These are phyloP conservation scores for Takashimella tepidaria DNA, from an alignment of 1,284 basidiomycete species.

Conservation along the genomic window DNA sequence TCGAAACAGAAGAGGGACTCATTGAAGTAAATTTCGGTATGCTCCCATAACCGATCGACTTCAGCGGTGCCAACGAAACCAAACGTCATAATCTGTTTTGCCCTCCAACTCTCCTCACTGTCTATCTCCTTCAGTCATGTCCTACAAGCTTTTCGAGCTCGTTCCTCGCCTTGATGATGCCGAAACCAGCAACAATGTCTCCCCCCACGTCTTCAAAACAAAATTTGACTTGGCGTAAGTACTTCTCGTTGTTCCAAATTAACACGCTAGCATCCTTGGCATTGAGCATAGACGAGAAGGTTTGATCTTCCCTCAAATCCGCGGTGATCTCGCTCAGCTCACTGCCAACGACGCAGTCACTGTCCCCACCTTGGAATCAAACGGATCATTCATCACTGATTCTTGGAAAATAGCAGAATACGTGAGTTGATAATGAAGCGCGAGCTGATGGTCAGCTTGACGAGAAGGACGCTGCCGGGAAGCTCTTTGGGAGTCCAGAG, in stretches of 20 bases:
- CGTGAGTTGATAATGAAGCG: slow-evolving; percentile 13
- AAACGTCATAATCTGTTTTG: too few species aligned
- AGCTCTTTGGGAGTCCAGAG: slow-evolving; percentile 19
- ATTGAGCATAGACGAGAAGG: slow-evolving; percentile 9
- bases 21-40: too few species aligned
- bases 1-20: too few species aligned
- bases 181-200: neutral
- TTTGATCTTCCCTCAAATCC: slow-evolving; percentile 24
- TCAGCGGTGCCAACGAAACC: too few species aligned
- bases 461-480: slow-evolving; percentile 12
- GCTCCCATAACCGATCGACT: too few species aligned
- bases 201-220: slow-evolving; percentile 1
- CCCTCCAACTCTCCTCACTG: too few species aligned
- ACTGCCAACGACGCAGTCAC: slow-evolving; percentile 24
- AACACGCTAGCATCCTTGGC: slow-evolving; percentile 16
- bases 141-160: neutral
- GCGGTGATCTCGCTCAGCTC: slow-evolving; percentile 21
- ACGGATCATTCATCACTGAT: slow-evolving; percentile 29
- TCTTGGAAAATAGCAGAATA: slow-evolving; percentile 33
- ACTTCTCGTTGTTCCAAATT: neutral
- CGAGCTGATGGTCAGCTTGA: slow-evolving; percentile 19
- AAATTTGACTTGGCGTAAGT: slow-evolving; percentile 6
- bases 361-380: slow-evolving; percentile 26
- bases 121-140: too few species aligned
- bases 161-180: neutral